A percentile compares a stretch with the other conserved stretches of the same genome.
Conservation (phyloP, 2,329 filamentous ascomycete genomes). For the Celoporthe dispersa region DNA sequence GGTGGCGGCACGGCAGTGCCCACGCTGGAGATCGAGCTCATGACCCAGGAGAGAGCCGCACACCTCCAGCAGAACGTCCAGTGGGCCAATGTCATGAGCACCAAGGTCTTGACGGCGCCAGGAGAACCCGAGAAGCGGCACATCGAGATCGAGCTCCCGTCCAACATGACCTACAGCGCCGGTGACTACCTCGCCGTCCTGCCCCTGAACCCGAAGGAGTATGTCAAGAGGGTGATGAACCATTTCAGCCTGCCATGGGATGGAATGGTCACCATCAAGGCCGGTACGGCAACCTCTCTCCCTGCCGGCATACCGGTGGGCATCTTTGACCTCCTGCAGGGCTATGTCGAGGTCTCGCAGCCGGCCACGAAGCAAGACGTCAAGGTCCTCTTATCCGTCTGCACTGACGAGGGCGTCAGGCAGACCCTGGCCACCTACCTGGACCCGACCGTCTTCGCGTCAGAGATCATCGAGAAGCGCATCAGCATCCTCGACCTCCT, state of each 20-base stretch:
- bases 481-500: conserved; percentile 72
- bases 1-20: not conserved
- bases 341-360: conserved; percentile 74
- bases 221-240: conserved; percentile 65
- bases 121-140: conserved; percentile 56
- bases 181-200: conserved; percentile 79
- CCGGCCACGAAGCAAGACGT: conserved; percentile 67
- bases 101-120: conserved; percentile 49
- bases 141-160: conserved; percentile 70
- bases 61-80: conserved; percentile 67
- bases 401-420: conserved; percentile 33
- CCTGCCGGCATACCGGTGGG: conserved; percentile 62
- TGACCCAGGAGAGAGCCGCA: conserved; percentile 54
- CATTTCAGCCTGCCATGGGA: conserved; percentile 73
- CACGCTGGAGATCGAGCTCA: conserved; percentile 53
- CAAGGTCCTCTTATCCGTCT: not conserved
- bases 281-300: conserved; percentile 55
- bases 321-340: conserved; percentile 66
- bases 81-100: conserved; percentile 62
- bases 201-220: conserved; percentile 68
- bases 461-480: conserved; percentile 58
- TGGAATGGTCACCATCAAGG: conserved; percentile 63
- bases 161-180: conserved; percentile 66
- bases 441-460: conserved; percentile 50
- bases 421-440: conserved; percentile 50